Evolutionary conservation across 2,329 filamentous ascomycete genomes (phyloP).

Genomic region (Nemania sp.): DNA sequence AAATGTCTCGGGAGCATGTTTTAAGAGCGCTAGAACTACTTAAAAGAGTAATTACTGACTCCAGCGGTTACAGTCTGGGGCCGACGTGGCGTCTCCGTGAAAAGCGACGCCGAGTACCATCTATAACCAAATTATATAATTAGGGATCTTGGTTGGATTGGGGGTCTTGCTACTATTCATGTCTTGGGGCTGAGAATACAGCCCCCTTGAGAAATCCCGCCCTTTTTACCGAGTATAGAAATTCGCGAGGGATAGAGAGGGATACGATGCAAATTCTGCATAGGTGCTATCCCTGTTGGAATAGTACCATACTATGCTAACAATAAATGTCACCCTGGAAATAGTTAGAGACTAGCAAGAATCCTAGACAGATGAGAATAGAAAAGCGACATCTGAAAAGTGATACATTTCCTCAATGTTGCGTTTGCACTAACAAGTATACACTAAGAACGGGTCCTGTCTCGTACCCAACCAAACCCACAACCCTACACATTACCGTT

Average conservation of each 20-base stretch:
- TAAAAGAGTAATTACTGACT: no score
- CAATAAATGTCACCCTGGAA: neutral
- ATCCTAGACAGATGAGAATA: neutral
- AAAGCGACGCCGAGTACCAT: conserved; percentile 48
- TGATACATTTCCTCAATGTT: neutral
- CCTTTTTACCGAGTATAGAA: neutral
- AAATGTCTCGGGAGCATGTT: no score
- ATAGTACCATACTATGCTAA: neutral
- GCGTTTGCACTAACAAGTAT: neutral
- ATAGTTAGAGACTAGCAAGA: neutral
- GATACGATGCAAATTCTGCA: neutral
- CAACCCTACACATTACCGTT: neutral
- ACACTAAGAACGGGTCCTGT: neutral
- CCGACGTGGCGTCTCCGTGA: conserved; percentile 47
- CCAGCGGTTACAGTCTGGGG: no score
- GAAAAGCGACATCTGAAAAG: neutral
- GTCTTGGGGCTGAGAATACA: neutral
- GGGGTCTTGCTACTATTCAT: neutral
- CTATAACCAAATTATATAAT: conserved; percentile 35
- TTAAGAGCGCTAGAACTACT: no score
- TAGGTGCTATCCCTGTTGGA: neutral
- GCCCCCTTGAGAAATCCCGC: neutral
- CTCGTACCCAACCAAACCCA: neutral
- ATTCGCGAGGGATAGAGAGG: neutral
- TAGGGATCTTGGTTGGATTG: neutral